Evolutionary conservation across 225 moss, liverwort and hornwort genomes (phyloP).

Genomic region (Neckera pumila): DNA sequence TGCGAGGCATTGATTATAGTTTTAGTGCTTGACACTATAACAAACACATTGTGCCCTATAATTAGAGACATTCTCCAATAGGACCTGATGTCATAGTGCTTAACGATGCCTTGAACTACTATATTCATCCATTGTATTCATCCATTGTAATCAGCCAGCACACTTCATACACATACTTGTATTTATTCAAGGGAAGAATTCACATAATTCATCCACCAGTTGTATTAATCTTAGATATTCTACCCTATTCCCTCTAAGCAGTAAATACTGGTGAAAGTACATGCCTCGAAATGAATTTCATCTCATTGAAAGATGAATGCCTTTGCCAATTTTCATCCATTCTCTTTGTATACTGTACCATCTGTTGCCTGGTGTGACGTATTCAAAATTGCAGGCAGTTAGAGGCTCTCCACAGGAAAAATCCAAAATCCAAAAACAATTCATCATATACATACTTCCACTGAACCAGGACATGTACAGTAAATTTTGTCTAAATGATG

Average conservation of each 20-base stretch:
- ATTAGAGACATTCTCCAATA: no score
- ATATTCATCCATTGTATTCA: neutral
- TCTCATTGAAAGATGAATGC: neutral
- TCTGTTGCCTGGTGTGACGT: neutral
- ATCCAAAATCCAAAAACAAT: neutral
- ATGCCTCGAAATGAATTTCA: neutral
- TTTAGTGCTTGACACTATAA: no score
- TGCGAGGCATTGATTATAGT: no score
- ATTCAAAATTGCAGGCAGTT: neutral
- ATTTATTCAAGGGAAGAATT: neutral
- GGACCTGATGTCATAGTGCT: no score
- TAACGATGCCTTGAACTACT: neutral
- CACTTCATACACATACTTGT: rapidly evolving
- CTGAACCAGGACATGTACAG: no score
- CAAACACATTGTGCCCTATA: no score
- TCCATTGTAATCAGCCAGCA: neutral
- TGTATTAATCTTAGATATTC: neutral
- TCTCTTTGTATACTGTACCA: neutral
- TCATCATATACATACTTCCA: neutral
- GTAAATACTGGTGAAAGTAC: neutral
- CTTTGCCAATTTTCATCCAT: neutral
- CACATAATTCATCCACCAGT: neutral
- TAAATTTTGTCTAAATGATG: neutral
- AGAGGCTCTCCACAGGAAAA: no score
- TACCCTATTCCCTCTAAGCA: neutral